Base-by-base conservation (phyloP, 805 yeast species). In the Ogataea trehalophila region DNA sequence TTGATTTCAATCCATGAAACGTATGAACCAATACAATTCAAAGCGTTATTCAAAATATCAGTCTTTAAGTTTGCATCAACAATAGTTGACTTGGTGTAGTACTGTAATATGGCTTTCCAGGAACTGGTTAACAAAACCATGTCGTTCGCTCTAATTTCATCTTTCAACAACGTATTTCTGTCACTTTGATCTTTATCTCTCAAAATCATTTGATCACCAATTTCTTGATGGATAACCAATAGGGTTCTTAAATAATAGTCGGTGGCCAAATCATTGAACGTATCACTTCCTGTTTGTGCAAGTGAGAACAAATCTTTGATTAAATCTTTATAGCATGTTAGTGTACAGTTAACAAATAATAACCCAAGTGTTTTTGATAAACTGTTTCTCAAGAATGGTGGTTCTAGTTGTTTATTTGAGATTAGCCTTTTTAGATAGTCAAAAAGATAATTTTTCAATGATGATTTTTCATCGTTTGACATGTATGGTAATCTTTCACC, bases 1-100 rank as follows among this genome's bases (percentile, higher is more conserved):
- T 83, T 73, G 51, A 91, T 82, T 62, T 88, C 95, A 63, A 91
- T 88, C 99, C 99, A 94, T 22, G 91, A 83, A 22, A 90, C 86
- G 76, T 86, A 94, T 13, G 81, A 80, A 11, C 97, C 97, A 47
- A 94, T 79, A 46, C 81, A 81, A 44, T 73, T 73, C 43, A 89
- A 73, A 6, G 81, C 69, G 50, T 77, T 76, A 52, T 76, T 80
- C 58, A 87, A 56, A 51, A 85, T 74, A 49, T 79, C 80, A 53
- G 59, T 52, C 13, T 55, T 52, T 43, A 68, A 42, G 6, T 55
- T 57, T 56, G 56, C 38, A 47, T 56, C 31, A 66, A 58, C 22
- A 61, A 44, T 42, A 9, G 17, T 35, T 29, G 39, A 17, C 29
- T 53, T 43, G 42, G 70, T 61, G 48, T 60, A 69, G 58, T 63